Evolutionary conservation across 1,284 basidiomycete species (phyloP).

Genomic region (Salmacisia buchloeana): DNA sequence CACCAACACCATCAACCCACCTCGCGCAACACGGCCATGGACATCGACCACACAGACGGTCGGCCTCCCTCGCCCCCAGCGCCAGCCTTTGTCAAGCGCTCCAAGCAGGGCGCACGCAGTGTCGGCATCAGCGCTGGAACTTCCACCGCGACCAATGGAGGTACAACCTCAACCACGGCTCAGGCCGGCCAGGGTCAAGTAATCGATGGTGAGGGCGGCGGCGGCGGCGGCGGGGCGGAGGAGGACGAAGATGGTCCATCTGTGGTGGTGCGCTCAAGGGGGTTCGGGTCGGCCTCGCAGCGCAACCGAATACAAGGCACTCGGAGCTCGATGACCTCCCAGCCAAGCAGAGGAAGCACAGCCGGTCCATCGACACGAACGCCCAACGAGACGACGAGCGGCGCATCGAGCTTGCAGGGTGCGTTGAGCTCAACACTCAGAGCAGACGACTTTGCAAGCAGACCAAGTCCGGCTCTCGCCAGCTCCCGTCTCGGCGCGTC

Average conservation of each 20-base stretch:
- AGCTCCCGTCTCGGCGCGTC: too few relatives aligned
- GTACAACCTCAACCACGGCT: too few relatives aligned
- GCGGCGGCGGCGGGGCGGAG: neutral
- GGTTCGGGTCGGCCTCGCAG: conserved; percentile 1
- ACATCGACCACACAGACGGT: neutral
- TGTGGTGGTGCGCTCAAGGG: neutral
- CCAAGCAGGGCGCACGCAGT: neutral
- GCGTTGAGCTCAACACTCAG: too few relatives aligned
- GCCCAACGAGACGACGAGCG: too few relatives aligned
- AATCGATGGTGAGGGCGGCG: conserved; percentile 2
- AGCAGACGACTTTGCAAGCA: too few relatives aligned
- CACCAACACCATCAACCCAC: neutral
- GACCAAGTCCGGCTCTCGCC: too few relatives aligned
- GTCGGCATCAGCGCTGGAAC: neutral
- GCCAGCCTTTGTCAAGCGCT: conserved; percentile 5
- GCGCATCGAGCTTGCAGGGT: too few relatives aligned
- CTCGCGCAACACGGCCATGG: neutral
- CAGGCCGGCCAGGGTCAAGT: too few relatives aligned
- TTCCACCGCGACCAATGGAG: neutral
- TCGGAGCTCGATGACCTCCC: neutral
- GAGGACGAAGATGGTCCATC: neutral
- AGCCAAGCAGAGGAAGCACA: too few relatives aligned
- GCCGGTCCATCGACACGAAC: too few relatives aligned
- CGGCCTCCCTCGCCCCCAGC: neutral
- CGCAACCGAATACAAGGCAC: neutral